These are phyloP conservation scores for Umbelopsis sp. DNA, from an alignment of 371 early-diverging fungal genomes.

Conservation along the genomic window DNA sequence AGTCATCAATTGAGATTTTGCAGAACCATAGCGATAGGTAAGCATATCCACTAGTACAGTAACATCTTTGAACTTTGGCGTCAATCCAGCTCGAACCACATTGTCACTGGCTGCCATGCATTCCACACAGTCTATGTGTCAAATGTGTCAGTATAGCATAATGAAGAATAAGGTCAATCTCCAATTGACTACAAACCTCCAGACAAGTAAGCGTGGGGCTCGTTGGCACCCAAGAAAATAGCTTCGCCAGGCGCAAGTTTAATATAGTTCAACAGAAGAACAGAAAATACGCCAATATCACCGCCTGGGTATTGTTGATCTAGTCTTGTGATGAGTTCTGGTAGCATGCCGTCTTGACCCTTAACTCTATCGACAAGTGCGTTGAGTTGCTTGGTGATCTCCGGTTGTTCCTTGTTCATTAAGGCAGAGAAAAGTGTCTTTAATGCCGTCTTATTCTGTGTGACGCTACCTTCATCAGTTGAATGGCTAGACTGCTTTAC, in stretches of 20 bases:
- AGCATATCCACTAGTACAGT: constrained; percentile 89
- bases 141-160: not conserved
- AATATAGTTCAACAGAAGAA: constrained; percentile 88
- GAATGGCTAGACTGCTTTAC: constrained; percentile 19
- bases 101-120: constrained; percentile 99
- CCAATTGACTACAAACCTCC: constrained; percentile 63
- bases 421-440: constrained; percentile 69
- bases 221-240: constrained; percentile 95
- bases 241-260: constrained; percentile 83
- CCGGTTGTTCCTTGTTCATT: constrained; percentile 63
- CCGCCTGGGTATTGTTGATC: constrained; percentile 85
- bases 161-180: not conserved
- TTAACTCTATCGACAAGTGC: constrained; percentile 57
- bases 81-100: constrained; percentile 96
- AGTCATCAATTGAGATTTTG: constrained; percentile 75
- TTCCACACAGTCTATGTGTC: constrained; percentile 86
- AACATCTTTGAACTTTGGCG: constrained; percentile 98
- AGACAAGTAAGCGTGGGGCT: constrained; percentile 96
- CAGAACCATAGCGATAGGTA: constrained; percentile 85
- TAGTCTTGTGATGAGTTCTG: constrained; percentile 76
- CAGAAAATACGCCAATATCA: constrained; percentile 90
- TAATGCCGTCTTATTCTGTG: constrained; percentile 60
- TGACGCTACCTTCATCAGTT: constrained; percentile 26
- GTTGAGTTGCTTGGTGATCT: constrained; percentile 55
- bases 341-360: constrained; percentile 28